Evolutionary conservation across 2,329 filamentous ascomycete species (phyloP), one percentile per base, ranked within the genome.

Genomic region (Clonostachys chloroleuca): DNA sequence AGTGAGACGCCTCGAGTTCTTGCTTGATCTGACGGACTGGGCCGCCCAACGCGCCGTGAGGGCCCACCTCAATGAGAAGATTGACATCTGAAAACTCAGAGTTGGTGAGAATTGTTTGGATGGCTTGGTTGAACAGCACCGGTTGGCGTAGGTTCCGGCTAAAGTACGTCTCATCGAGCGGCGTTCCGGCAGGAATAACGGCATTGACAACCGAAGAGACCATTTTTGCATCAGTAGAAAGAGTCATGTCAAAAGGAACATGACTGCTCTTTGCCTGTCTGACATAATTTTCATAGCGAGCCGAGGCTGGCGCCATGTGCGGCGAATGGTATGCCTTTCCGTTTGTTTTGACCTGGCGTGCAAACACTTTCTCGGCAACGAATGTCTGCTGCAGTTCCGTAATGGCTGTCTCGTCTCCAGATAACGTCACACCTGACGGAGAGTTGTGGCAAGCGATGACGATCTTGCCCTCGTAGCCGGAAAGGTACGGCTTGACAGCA

Each of bases 121-220:
- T 85, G 1, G 83, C 68, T 56, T 86, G 75, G 4, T 85, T 75
- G 14, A 39, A 39, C 36, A n/a, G 12, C 36, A 39, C 36, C 14
- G 36, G 36, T 7, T n/a, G 14, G 14, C 17, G 14, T 39, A 39
- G 36, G 17, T 39, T 39, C 36, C 17, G 78, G 77, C 48, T 83
- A 78, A 41, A 75, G 73, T 24, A 73, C 66, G 34, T 88, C 70
- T 59, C 89, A 89, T 2, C 71, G 68, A 1, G 78, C 72, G 52
- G 86, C 69, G 1, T 69, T 14, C 75, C 77, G 8, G 76, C 72
- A 4, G 86, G 36, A 79, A 87, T 81, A 40, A 86, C 91, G 47
- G 91, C 76, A 40, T 91, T 66, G 65, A 79, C 77, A 9, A 83
- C 62, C 13, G 70, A 75, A 16, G 45, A 53, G 13, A 74, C 61